Conservation (phyloP, 2,329 filamentous ascomycete genomes). For the Talaromyces sp. region DNA sequence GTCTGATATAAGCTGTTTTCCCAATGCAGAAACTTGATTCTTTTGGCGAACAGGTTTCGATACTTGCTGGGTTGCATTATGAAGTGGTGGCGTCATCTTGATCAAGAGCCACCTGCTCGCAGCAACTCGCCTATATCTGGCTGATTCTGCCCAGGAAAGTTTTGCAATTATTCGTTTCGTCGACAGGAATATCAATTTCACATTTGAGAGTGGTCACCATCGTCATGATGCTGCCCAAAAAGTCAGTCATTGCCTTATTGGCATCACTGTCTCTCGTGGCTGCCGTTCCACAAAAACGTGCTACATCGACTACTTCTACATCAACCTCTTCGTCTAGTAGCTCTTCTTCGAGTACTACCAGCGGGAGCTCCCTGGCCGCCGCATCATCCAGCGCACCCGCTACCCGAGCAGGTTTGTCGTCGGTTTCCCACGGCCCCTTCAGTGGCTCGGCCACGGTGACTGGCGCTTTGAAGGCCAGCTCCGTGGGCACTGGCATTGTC, state of each 20-base stretch:
- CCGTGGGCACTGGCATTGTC: constrained; percentile 55
- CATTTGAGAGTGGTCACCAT: background rate
- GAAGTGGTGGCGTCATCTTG: constrained; percentile 6
- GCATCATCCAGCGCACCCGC: constrained; percentile 9
- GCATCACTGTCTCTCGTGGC: background rate
- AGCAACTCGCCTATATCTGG: background rate
- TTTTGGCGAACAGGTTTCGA: background rate
- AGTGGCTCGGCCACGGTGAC: constrained; percentile 64
- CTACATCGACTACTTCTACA: background rate
- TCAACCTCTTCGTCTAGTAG: background rate
- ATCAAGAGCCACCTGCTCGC: background rate
- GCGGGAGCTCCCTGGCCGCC: background rate
- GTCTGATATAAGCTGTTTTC: background rate
- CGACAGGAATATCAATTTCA: background rate
- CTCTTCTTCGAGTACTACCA: background rate
- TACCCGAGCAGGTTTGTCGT: constrained; percentile 47
- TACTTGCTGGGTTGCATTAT: background rate
- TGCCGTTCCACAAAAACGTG: background rate
- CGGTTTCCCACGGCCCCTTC: constrained; percentile 65
- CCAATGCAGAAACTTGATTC: background rate
- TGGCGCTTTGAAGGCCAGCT: constrained; percentile 57
- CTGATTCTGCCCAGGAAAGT: background rate
- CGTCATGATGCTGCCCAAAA: constrained; percentile 9
- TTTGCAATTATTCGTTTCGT: background rate
- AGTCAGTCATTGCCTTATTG: constrained; percentile 1